Evolutionary conservation across 352 stramenopile species (phyloP).

Genomic region (Thraustotheca clavata): DNA sequence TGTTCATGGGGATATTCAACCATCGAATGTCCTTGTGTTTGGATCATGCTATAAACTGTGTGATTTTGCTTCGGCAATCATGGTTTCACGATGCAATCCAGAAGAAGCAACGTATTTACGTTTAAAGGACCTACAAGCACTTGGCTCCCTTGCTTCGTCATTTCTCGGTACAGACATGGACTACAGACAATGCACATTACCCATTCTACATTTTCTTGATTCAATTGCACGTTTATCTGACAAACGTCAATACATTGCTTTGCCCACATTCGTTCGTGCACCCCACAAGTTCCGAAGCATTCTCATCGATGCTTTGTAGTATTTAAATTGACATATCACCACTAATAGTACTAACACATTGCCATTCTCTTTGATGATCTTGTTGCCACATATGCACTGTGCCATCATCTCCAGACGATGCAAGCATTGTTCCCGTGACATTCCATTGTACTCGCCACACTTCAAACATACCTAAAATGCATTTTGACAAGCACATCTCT

Average conservation of each 20-base stretch:
- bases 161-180: too few species aligned
- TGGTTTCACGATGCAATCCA: not conserved
- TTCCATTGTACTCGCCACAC: conserved; percentile 97
- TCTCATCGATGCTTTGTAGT: too few species aligned
- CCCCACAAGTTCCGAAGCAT: too few species aligned
- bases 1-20: not conserved
- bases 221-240: too few species aligned
- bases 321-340: conserved; percentile 38
- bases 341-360: conserved; percentile 83
- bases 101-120: not conserved
- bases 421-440: conserved; percentile 93
- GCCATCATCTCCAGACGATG: conserved; percentile 90
- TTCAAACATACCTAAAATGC: conserved; percentile 52
- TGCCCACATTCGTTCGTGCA: too few species aligned
- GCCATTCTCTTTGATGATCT: conserved; percentile 88
- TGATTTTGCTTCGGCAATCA: conserved; percentile 3
- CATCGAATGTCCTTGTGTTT: not conserved
- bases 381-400: conserved; percentile 94
- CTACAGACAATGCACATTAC: too few species aligned
- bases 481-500: not conserved
- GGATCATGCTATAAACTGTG: not conserved
- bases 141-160: not conserved
- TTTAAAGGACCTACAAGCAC: not conserved
- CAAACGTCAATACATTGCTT: too few species aligned
- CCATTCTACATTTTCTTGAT: too few species aligned